Evolutionary conservation across 2,329 filamentous ascomycete genomes (phyloP).

Genomic region (Dactylellina leptospora): DNA sequence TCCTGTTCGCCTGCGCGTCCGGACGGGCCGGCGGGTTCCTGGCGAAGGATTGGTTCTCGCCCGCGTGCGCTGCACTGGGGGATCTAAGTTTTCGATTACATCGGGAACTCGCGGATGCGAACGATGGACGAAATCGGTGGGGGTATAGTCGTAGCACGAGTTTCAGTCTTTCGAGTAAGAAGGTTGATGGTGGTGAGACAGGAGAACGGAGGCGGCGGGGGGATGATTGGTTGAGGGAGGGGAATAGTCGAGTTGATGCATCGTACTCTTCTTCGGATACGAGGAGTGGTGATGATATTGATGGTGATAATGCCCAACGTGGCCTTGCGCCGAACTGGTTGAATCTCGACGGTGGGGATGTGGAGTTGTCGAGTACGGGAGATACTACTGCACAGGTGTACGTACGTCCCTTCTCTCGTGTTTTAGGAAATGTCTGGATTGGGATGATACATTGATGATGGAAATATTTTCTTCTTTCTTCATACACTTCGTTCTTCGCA

Average conservation of each 20-base stretch:
- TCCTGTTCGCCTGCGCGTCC: constrained; percentile 77
- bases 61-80: constrained; percentile 68
- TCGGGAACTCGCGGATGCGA: constrained; percentile 68
- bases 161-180: constrained; percentile 65
- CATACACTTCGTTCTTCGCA: constrained; percentile 2
- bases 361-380: constrained; percentile 71
- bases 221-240: constrained; percentile 73
- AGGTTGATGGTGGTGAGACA: constrained; percentile 58
- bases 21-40: constrained; percentile 79
- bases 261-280: constrained; percentile 59
- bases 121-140: constrained; percentile 68
- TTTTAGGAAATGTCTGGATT: no score
- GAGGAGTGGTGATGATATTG: constrained; percentile 68
- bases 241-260: constrained; percentile 69
- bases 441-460: no score
- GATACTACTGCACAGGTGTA: constrained; percentile 72
- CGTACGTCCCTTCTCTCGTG: constrained; percentile 54
- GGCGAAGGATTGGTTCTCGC: constrained; percentile 75
- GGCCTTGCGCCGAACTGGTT: constrained; percentile 29
- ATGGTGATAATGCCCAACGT: constrained; percentile 59
- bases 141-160: constrained; percentile 68
- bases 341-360: constrained; percentile 63
- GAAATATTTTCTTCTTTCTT: not conserved
- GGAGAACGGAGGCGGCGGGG: constrained; percentile 63
- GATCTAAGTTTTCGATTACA: constrained; percentile 76